A percentile compares a stretch with the other conserved stretches of the same genome.
phyloP scores from a whole-genome alignment of 805 yeast species.

The Teunomyces gatunensis region DNA sequence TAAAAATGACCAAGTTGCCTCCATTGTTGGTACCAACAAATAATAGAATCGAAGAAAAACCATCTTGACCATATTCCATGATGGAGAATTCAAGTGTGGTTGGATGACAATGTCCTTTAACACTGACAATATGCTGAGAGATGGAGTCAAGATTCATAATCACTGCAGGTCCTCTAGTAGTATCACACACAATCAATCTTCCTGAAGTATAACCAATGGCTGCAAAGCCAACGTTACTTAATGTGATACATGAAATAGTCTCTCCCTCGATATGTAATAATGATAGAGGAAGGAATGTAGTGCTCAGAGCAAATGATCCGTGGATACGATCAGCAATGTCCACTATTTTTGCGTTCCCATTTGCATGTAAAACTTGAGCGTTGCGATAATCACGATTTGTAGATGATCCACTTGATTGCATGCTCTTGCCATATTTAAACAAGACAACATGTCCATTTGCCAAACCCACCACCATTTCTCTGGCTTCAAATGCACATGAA shows the following conservation, averaged over 20 bases:
- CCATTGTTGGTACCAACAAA: constrained; percentile 78
- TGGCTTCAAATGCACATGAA: constrained; percentile 75
- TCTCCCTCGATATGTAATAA: constrained; percentile 25
- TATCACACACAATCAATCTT: constrained; percentile 68
- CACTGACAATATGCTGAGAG: constrained; percentile 28
- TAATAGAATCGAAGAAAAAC: constrained; percentile 68
- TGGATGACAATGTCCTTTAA: constrained; percentile 34
- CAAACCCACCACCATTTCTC: constrained; percentile 69
- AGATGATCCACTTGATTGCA: constrained; percentile 21
- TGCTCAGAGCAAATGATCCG: constrained; percentile 27
- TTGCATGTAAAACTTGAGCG: constrained; percentile 30
- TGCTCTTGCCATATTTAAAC: constrained; percentile 59
- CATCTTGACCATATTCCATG: constrained; percentile 63
- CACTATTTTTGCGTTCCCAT: constrained; percentile 37
- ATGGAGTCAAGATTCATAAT: constrained; percentile 43
- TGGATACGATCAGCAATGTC: constrained; percentile 58
- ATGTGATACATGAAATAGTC: constrained; percentile 56
- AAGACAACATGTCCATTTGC: constrained; percentile 71
- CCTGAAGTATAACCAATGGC: constrained; percentile 79
- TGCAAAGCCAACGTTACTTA: constrained; percentile 80
- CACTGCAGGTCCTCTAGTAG: constrained; percentile 69
- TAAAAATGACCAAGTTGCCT: constrained; percentile 58
- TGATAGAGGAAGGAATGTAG: constrained; percentile 33
- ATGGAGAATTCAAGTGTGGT: constrained; percentile 73
- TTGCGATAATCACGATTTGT: constrained; percentile 22